Conservation (phyloP, 495 filamentous ascomycete species). For the Jackrogersella minutella region DNA sequence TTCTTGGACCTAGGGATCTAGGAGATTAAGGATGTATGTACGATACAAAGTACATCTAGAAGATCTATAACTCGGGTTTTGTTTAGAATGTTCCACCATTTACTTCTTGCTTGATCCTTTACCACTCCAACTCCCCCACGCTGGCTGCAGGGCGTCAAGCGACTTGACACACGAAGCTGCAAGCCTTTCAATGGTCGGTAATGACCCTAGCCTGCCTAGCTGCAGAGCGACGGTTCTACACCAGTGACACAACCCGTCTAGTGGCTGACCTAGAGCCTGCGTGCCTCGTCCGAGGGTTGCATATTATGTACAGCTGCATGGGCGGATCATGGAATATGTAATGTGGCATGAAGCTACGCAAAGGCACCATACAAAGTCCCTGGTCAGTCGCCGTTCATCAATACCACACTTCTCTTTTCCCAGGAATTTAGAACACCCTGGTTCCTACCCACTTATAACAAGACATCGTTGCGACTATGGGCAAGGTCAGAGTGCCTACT, state of each 20-base stretch:
- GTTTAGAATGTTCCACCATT: neutral
- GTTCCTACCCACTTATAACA: too few relatives aligned
- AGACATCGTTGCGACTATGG: too few relatives aligned
- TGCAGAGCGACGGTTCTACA: conserved; percentile 2
- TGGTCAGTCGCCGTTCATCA: conserved; percentile 37
- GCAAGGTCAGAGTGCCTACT: too few relatives aligned
- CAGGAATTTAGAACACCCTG: conserved; percentile 4
- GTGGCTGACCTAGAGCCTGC: conserved; percentile 18
- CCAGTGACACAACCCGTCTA: conserved; percentile 18
- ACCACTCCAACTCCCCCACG: conserved; percentile 20
- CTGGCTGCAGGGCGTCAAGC: conserved; percentile 2
- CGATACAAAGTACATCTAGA: neutral
- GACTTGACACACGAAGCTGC: conserved; percentile 1
- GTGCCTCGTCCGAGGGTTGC: conserved; percentile 34
- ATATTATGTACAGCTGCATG: conserved; percentile 33
- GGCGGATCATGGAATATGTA: conserved; percentile 12
- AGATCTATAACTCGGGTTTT: neutral
- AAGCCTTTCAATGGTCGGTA: conserved; percentile 20
- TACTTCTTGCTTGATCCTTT: neutral
- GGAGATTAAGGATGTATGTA: neutral
- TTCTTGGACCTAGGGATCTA: neutral
- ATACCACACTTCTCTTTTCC: conserved; percentile 19
- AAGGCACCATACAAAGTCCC: conserved; percentile 29
- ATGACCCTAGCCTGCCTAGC: conserved; percentile 3
- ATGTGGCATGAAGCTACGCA: conserved; percentile 24